phyloP scores from a whole-genome alignment of 2,329 filamentous ascomycete species.

The Monilinia vaccinii-corymbosi region DNA sequence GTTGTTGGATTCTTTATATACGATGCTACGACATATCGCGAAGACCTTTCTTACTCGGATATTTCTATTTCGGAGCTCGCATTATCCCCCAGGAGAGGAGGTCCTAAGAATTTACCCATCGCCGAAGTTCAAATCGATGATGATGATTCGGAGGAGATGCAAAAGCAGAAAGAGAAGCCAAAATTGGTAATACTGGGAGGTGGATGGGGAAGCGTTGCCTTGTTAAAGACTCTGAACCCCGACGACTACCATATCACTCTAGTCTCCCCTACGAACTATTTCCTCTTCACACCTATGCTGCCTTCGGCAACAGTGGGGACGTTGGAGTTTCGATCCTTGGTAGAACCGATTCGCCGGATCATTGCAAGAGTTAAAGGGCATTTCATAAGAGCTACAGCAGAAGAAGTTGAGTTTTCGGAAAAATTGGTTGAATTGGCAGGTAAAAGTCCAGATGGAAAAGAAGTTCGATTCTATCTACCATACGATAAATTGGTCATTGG shows the following conservation, averaged over 20 bases:
- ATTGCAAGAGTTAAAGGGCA: conserved; percentile 71
- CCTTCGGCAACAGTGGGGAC: conserved; percentile 96
- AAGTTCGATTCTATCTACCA: conserved; percentile 79
- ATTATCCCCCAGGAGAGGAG: conserved; percentile 70
- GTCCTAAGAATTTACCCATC: conserved; percentile 92
- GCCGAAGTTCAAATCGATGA: conserved; percentile 83
- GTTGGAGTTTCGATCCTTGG: conserved; percentile 78
- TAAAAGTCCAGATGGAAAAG: conserved; percentile 58
- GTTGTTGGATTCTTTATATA: conserved; percentile 86
- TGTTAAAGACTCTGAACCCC: conserved; percentile 81
- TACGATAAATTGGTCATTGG: conserved; percentile 95
- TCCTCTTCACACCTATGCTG: conserved; percentile 96
- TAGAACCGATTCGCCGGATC: conserved; percentile 87
- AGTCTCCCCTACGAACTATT: conserved; percentile 91
- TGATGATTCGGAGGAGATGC: conserved; percentile 65
- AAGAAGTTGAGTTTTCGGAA: conserved; percentile 83
- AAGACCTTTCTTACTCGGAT: conserved; percentile 56
- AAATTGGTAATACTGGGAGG: conserved; percentile 86
- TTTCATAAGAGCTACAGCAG: conserved; percentile 78
- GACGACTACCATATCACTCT: conserved; percentile 95
- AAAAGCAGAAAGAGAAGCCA: conserved; percentile 73
- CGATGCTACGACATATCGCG: conserved; percentile 83
- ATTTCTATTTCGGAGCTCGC: conserved; percentile 79
- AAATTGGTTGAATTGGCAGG: conserved; percentile 85
- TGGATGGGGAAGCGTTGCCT: conserved; percentile 88